These are phyloP conservation scores for Boletus rubescentipes DNA, from an alignment of 768 basidiomycete species.

Conservation along the genomic window DNA sequence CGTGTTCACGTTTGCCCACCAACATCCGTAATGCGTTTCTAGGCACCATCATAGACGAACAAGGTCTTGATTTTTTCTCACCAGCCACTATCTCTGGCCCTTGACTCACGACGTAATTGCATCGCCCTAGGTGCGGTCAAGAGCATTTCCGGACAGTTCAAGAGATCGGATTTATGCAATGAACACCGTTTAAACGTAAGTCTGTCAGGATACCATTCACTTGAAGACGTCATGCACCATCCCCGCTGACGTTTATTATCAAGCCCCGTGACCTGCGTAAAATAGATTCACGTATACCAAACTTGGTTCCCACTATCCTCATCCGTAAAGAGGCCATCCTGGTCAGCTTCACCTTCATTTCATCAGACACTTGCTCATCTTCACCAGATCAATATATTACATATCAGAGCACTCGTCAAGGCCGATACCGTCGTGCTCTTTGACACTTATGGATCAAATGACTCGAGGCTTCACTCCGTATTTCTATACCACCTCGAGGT, in stretches of 20 bases:
- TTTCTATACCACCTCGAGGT: conserved; percentile 90
- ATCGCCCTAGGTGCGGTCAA: conserved; percentile 68
- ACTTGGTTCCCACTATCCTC: conserved; percentile 92
- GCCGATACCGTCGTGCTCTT: conserved; percentile 90
- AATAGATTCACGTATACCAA: conserved; percentile 92
- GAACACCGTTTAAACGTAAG: conserved; percentile 90
- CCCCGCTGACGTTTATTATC: conserved; percentile 24
- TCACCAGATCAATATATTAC: conserved; percentile 82
- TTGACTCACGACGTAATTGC: conserved; percentile 29
- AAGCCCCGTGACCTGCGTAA: conserved; percentile 95
- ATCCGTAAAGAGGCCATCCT: conserved; percentile 85
- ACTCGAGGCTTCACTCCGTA: conserved; percentile 82
- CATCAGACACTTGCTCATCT: conserved; percentile 12
- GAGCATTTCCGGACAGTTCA: conserved; percentile 87
- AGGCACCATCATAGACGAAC: conserved; percentile 87
- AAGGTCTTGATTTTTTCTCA: conserved; percentile 50
- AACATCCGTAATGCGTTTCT: conserved; percentile 21
- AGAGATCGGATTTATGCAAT: conserved; percentile 82
- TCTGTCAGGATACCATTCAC: conserved; percentile 16
- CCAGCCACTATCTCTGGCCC: conserved; percentile 1
- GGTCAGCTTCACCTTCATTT: conserved; percentile 43
- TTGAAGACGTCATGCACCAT: conserved; percentile 18
- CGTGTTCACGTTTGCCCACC: conserved; percentile 4
- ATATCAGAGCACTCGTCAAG: conserved; percentile 93
- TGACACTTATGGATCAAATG: conserved; percentile 85